Percentiles rank a stretch among this genome's conserved stretches.
Evolutionary conservation across 2,329 filamentous ascomycete genomes (phyloP).

Genomic region (Mariannaea sp.): DNA sequence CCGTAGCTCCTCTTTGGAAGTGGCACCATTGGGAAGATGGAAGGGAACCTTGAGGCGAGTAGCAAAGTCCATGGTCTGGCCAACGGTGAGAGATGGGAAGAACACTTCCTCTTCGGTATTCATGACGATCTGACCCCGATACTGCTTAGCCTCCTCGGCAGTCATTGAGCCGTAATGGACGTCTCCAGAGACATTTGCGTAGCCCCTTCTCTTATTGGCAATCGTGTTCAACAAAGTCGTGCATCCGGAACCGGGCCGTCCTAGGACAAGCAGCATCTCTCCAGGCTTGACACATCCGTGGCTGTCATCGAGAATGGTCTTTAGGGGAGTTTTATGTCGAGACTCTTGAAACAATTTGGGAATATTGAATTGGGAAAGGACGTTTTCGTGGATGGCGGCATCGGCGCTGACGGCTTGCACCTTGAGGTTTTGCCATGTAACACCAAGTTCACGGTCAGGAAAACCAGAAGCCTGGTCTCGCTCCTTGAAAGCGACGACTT

Average conservation of each 20-base stretch:
- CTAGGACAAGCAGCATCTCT: slow-evolving; percentile 73
- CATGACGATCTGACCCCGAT: slow-evolving; percentile 64
- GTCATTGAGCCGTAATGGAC: slow-evolving; percentile 59
- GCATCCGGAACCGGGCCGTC: slow-evolving; percentile 71
- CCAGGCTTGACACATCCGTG: slow-evolving; percentile 74
- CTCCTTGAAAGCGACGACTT: slow-evolving; percentile 50
- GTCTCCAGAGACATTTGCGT: slow-evolving; percentile 60
- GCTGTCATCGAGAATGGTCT: slow-evolving; percentile 67
- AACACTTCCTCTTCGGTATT: slow-evolving; percentile 71
- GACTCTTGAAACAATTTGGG: slow-evolving; percentile 57
- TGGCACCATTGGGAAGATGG: slow-evolving; percentile 50
- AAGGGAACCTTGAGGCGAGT: slow-evolving; percentile 62
- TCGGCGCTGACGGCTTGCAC: slow-evolving; percentile 66
- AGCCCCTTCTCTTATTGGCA: slow-evolving; percentile 66
- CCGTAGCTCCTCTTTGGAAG: slow-evolving; percentile 51
- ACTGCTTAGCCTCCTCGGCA: slow-evolving; percentile 54
- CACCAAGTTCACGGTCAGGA: slow-evolving; percentile 58
- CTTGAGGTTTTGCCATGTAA: slow-evolving; percentile 68
- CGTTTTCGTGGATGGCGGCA: slow-evolving; percentile 68
- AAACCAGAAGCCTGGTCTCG: slow-evolving; percentile 52
- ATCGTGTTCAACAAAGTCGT: slow-evolving; percentile 73
- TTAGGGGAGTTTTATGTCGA: slow-evolving; percentile 60
- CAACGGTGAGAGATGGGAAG: slow-evolving; percentile 73
- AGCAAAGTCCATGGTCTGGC: slow-evolving; percentile 73
- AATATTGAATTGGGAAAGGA: slow-evolving; percentile 63